Evolutionary conservation across 2,329 filamentous ascomycete genomes (phyloP).

Genomic region (Thelonectria blattea): DNA sequence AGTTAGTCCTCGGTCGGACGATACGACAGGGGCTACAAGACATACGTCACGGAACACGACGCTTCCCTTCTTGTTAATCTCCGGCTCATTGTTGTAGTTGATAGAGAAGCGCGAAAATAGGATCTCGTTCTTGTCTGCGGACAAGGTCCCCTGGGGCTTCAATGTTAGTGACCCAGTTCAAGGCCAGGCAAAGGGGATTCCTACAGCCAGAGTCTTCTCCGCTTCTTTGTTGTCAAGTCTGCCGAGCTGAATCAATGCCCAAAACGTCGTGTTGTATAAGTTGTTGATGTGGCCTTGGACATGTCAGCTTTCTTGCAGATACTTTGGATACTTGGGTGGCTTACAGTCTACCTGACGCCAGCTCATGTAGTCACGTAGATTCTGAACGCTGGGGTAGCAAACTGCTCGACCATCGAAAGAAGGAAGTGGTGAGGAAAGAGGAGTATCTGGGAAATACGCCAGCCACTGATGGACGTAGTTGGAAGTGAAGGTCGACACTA

Average conservation of each 20-base stretch:
- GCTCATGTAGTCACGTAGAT: slow-evolving; percentile 92
- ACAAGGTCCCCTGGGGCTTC: slow-evolving; percentile 74
- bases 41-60: slow-evolving; percentile 83
- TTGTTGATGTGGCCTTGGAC: slow-evolving; percentile 90
- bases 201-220: slow-evolving; percentile 77
- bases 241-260: slow-evolving; percentile 81
- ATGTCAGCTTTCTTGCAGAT: slow-evolving; percentile 21
- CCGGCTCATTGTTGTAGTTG: slow-evolving; percentile 96
- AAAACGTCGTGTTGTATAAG: slow-evolving; percentile 97
- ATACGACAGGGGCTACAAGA: slow-evolving; percentile 3
- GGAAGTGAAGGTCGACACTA: slow-evolving; percentile 92
- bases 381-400: slow-evolving; percentile 81
- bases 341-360: slow-evolving; percentile 97
- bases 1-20: slow-evolving; percentile 30
- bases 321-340: slow-evolving; percentile 37
- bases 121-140: slow-evolving; percentile 94
- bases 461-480: slow-evolving; percentile 88
- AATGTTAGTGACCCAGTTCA: slow-evolving; percentile 26
- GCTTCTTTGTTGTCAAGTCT: slow-evolving; percentile 79
- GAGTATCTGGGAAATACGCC: slow-evolving; percentile 72
- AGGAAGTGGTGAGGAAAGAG: slow-evolving; percentile 76
- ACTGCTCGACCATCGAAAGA: slow-evolving; percentile 94
- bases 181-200: slow-evolving; percentile 22
- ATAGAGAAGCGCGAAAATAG: slow-evolving; percentile 86
- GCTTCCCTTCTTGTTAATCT: slow-evolving; percentile 93